Evolutionary conservation across 352 stramenopile genomes (phyloP), one percentile per base, ranked within the genome.

Genomic region (Phytophthora ramorum): DNA sequence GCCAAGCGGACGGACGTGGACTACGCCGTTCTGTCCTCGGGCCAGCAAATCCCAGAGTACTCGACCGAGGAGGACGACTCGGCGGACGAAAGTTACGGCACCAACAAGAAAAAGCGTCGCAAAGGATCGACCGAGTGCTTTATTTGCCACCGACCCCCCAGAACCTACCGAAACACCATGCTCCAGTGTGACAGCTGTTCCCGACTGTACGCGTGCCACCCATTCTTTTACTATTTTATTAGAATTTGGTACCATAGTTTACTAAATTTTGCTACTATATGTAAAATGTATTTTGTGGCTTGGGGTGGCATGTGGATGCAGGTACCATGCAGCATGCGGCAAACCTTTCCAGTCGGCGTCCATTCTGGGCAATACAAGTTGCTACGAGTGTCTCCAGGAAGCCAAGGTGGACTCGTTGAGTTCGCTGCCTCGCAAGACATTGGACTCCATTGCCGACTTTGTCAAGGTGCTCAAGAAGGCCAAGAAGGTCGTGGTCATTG

Each of bases 401-500:
- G 58, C 60, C 38, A 72, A 67, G 35, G 58, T 74, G 24, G 20
- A 75, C 50, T 72, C 69, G 12, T 41, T 78, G 38, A 75, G 51
- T 55, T 50, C 68, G 26, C 55, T 68, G 8, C 73, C 61, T 49
- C 63, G 65, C 13, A 74, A 78, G 50, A 67, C 68, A 17, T 38
- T 92, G 19, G 55, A 81, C 45, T 83, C 82, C 14, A 68, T 95
- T 12, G 40, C 52, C 1, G 80, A 95, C 43, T 80, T 93, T 56
- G 72, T 92, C n/a, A 63, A 80, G n/a, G 63, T 92, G 7, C 72
- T 96, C 7, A 87, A 85, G 56, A 75, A 80, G 10, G 71, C 85
- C 26, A 93, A 93, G 62, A 96, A 96, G 32, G 91, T 98, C 22
- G 73, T 98, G 10, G 88, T 98, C 12, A 80, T 98, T 43, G 87